Evolutionary conservation across 1,139 yeast species (phyloP), one percentile per base, ranked within the genome.

Genomic region (Kluyveromyces sp.): DNA sequence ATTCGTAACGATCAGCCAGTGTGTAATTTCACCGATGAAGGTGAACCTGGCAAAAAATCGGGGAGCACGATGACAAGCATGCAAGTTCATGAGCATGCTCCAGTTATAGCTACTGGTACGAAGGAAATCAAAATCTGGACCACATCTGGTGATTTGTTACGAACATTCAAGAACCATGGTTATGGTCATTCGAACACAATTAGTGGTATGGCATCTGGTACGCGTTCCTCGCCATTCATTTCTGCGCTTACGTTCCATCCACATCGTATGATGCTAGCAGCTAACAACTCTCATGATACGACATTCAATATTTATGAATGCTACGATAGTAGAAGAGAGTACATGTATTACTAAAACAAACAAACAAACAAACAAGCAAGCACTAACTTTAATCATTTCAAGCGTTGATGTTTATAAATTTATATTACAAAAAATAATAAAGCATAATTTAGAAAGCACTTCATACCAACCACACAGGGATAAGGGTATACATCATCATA

Each of bases 1-100:
- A 82, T 92, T 34, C 72, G 98, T 49, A 61, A 70, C 38, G 75
- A 79, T 48, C 80, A 80, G 8, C 92, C 97, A 0, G 86, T 92
- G 3, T 68, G 76, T 26, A 69, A 80, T 1, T 88, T 79, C 65
- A 71, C 70, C 31, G 78, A 83, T 2, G 77, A 78, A 48, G 54
- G 52, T 25, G 54, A 53, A 25, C 40, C 42, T 4, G 38, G 41
- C 8, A 37, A 28, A 25, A 42, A 37, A n/a, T 25, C 25, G 8
- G 39, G 38, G 4, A 32, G 37, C 26, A 65, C 70, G 1, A 77
- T 89, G 74, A 75, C 95, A 15, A 76, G 87, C 32, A 73, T 88
- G 49, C 87, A 86, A 56, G 78, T 87, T 3, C 98, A 92, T 66
- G 98, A 92, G 59, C 98, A 92, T 66, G 98, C 98, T 0, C 97